These are phyloP conservation scores for Ananas comosus DNA, from an alignment of 176 grass and related monocot genomes.

Conservation along the genomic window DNA sequence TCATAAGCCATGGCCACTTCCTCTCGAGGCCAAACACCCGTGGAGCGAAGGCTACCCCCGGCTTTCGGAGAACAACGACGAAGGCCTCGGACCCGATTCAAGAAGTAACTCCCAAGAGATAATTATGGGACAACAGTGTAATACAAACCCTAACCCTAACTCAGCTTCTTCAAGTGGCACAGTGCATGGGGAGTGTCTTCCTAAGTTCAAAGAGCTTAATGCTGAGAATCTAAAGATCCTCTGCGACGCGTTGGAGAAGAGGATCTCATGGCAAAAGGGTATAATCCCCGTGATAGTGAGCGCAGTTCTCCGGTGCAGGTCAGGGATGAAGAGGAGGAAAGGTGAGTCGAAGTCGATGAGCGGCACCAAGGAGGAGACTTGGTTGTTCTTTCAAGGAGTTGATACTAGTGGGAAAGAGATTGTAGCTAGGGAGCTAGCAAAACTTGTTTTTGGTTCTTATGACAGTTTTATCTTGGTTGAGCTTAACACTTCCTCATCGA, in stretches of 20 bases:
- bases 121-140: background rate
- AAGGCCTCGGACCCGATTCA: constrained; percentile 13
- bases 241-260: constrained; percentile 68
- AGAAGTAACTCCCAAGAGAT: background rate
- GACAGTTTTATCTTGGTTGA: constrained; percentile 36
- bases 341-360: constrained; percentile 18
- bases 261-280: constrained; percentile 78
- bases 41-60: background rate
- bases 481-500: constrained; percentile 13
- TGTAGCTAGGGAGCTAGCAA: constrained; percentile 63
- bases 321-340: constrained; percentile 55
- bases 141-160: constrained; percentile 26
- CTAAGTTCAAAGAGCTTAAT: constrained; percentile 94
- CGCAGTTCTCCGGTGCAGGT: constrained; percentile 66
- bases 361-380: constrained; percentile 70
- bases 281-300: constrained; percentile 60
- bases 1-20: constrained; percentile 18
- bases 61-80: constrained; percentile 30
- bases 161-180: constrained; percentile 43
- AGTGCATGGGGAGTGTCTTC: constrained; percentile 49
- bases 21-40: constrained; percentile 38
- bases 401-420: constrained; percentile 61
- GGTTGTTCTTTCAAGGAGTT: constrained; percentile 74
- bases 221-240: constrained; percentile 79
- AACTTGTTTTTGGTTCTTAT: constrained; percentile 64